Base-by-base conservation (phyloP, 1,284 basidiomycete genomes). In the Porodaedalea pini region DNA sequence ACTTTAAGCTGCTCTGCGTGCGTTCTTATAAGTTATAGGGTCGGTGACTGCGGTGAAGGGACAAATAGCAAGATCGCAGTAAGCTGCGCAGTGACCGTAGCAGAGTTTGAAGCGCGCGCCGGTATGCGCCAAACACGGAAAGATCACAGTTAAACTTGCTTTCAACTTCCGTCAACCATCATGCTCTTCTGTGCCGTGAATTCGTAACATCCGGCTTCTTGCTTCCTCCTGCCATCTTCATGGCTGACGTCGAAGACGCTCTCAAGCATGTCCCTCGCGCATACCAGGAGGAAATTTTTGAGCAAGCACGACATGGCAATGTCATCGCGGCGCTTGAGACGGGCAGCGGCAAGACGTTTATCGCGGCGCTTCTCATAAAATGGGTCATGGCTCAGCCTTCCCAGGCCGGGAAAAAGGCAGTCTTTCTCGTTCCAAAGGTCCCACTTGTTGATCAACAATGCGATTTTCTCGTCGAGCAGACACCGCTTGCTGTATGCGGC, bases 341-440 rank as follows among this genome's bases (percentile, higher is more conserved):
- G 0, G 90, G 86, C 31, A 83, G 83, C 19, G 88, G 90, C 10
- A 94, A 94, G 76, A 94, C 91, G 0, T 80, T 89, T 64, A 92
- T 94, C 62, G 85, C 86, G 62, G 80, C 87, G 39, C 75, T 91
- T 23, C 78, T 92, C 59, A 85, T 92, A 67, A 85, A 84, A 72
- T 91, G 86, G 85, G 78, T 86, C 52, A 73, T 81, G 17, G 68
- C 80, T 0, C 78, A 78, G 60, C 74, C 79, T 21, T 65, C 65
- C 11, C 73, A 78, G 7, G 65, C 70, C 57, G 74, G 73, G 54
- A 85, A 84, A 68, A 75, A 77, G 55, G 77, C 83, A 63, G 75
- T 87, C n/a, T 88, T 90, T 63, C 75, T 94, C 29, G 90, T 90
- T 1, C 90, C 92, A 0, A 88, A 87, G 63, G 89, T 92, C 1